Base-by-base conservation (phyloP, 2,329 filamentous ascomycete genomes). In the Nigrograna mackinnonii region DNA sequence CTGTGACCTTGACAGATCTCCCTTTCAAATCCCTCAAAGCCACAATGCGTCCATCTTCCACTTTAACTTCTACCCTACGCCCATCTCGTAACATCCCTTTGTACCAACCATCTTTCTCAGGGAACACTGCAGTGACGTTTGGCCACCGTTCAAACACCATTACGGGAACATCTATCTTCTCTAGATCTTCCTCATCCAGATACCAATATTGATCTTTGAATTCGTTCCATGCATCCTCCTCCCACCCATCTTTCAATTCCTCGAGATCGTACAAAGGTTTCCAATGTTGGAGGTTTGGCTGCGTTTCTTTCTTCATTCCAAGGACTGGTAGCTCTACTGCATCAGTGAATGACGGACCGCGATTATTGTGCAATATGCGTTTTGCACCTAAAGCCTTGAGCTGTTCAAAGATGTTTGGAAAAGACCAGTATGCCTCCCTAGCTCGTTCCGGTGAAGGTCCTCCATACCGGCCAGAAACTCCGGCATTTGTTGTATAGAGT, bases 91-190 rank as follows among this genome's bases (percentile, higher is more conserved):
- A 9, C 24, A 28, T n/a, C 24, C 9, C 24, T n/a, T 28, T 28
- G 9, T n/a, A 28, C 24, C 24, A 28, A 28, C 24, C 24, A 9
- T 28, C 24, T 28, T 28, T 28, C 24, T 28, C 24, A 9, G 9
- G 9, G n/a, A 28, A n/a, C 24, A 28, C 24, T 28, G 9, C 24
- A 9, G 9, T 28, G n/a, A 39, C 16, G 22, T 18, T 30, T n/a
- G 24, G 37, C 37, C 37, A 39, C 21, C 21, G 21, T 24, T 39
- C 37, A 39, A 39, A 39, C 12, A 31, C 37, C 37, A 39, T 18
- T n/a, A 39, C 26, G 11, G 37, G 37, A n/a, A 39, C 37, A n/a
- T 39, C 37, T 9, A 32, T 12, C 19, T 28, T 32, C 21, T 3
- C 37, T 17, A 30, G 12, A 11, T 39, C 37, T 3, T 39, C 37